phyloP scores from a whole-genome alignment of 2,329 filamentous ascomycete species.

The Cladobotryum protrusum region DNA sequence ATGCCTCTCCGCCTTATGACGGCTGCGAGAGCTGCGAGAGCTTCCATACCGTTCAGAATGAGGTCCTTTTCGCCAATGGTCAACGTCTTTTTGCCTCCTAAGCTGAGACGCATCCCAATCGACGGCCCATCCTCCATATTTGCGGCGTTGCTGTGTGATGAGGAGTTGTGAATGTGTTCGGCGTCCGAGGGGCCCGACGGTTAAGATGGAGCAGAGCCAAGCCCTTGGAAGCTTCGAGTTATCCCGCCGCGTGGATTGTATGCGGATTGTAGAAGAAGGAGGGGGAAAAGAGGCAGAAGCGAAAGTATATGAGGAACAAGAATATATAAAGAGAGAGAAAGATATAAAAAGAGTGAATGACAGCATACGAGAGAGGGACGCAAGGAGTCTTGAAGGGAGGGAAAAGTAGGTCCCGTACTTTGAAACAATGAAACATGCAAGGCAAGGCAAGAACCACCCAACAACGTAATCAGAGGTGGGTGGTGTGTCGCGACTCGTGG shows the following conservation, averaged over 20 bases:
- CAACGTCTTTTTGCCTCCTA: constrained; percentile 27
- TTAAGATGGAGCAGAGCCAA: too few relatives aligned
- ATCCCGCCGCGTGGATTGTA: background rate
- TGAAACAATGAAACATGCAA: background rate
- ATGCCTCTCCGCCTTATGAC: background rate
- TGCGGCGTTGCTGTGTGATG: constrained; percentile 7
- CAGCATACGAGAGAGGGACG: background rate
- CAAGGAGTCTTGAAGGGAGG: background rate
- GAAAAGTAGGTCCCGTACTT: background rate
- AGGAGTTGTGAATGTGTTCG: background rate
- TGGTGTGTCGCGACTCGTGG: too few relatives aligned
- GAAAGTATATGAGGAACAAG: background rate
- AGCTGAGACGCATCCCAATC: constrained; percentile 22
- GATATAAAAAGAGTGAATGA: constrained; percentile 7
- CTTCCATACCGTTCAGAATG: constrained; percentile 28
- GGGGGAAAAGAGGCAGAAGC: background rate
- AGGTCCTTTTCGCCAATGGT: constrained; percentile 26
- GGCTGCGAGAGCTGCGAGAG: background rate
- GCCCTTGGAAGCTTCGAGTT: too few relatives aligned
- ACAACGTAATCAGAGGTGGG: too few relatives aligned
- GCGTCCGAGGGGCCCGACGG: constrained; percentile 9
- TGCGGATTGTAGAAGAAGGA: background rate
- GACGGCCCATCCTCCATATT: constrained; percentile 16
- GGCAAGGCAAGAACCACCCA: too few relatives aligned
- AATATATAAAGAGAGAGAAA: background rate